Evolutionary conservation across 345 rosid species (phyloP), one percentile per base, ranked within the genome.

Genomic region (Syzygium aromaticum): DNA sequence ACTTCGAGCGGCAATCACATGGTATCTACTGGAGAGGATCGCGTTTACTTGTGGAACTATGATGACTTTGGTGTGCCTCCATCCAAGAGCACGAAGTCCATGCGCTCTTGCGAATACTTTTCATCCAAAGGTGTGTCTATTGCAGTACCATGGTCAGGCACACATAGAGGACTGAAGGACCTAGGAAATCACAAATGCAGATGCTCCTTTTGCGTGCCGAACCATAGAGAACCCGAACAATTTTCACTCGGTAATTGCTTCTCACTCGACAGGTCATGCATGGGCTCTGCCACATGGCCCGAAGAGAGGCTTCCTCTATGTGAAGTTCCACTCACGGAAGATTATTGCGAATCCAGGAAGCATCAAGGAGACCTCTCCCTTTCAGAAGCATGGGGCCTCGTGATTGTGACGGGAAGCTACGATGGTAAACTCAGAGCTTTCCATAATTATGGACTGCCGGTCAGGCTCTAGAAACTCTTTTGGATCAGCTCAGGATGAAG

Each of bases 221-320:
- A 51, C 51, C 89, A 43, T 86, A 85, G 88, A 87, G 91, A 93
- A 86, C 86, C 92, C 0, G 93, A 90, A 40, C 83, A 91, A 3
- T 95, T 92, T 85, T 92, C 94, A 53, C 92, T 94, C 11, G 92
- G 93, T 38, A 91, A 88, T 86, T 94, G 95, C 93, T 92, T 93
- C 87, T 92, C 93, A 61, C 89, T 85, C 43, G 96, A 95, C 6
- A 91, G 95, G 4, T 88, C 92, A 1, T 89, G 92, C 90, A 93
- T 92, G 80, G 94, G 92, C 52, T 90, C 94, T 1, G 94, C 97
- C 28, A 97, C 99, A 51, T 97, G 99, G 99, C 99, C 99, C 0
- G 99, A 92, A 91, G 99, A 97, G 91, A 94, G 93, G 86, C 97
- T 97, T 83, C 95, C 92, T 22, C 51, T 38, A 63, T 89, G 93